Conservation (phyloP, 2,329 filamentous ascomycete genomes). For the Rutstroemia sp. region DNA sequence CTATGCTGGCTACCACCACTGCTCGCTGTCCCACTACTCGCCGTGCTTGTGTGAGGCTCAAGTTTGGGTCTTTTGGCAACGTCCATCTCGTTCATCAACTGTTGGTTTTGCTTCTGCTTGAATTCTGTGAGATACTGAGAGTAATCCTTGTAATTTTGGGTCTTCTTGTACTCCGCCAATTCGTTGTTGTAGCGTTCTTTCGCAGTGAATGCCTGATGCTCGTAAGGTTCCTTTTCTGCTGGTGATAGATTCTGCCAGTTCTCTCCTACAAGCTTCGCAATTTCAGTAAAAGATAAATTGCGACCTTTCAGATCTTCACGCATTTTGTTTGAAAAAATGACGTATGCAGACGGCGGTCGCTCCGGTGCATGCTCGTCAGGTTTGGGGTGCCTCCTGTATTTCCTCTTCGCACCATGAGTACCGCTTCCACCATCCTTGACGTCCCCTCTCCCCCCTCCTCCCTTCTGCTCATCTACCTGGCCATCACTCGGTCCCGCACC, state of each 20-base stretch:
- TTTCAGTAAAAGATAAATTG: conserved; percentile 73
- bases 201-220: conserved; percentile 61
- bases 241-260: conserved; percentile 68
- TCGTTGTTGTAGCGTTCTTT: conserved; percentile 74
- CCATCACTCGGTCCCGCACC: conserved; percentile 48
- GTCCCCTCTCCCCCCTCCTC: conserved; percentile 39
- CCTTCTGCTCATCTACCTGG: conserved; percentile 45
- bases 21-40: conserved; percentile 22
- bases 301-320: conserved; percentile 70
- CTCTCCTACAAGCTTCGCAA: conserved; percentile 75
- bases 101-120: conserved; percentile 60
- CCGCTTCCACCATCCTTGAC: conserved; percentile 36
- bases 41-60: conserved; percentile 20
- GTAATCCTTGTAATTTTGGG: conserved; percentile 59
- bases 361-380: conserved; percentile 75
- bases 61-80: conserved; percentile 27
- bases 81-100: conserved; percentile 34
- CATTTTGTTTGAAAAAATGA: conserved; percentile 79
- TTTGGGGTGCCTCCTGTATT: conserved; percentile 74
- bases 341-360: conserved; percentile 73
- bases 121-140: conserved; percentile 69
- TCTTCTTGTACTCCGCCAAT: conserved; percentile 71
- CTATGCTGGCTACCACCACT: conserved; percentile 16
- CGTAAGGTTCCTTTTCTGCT: conserved; percentile 62
- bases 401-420: conserved; percentile 51